Conservation (phyloP, 2,329 filamentous ascomycete species). For the Hirsutella minnesotensis region DNA sequence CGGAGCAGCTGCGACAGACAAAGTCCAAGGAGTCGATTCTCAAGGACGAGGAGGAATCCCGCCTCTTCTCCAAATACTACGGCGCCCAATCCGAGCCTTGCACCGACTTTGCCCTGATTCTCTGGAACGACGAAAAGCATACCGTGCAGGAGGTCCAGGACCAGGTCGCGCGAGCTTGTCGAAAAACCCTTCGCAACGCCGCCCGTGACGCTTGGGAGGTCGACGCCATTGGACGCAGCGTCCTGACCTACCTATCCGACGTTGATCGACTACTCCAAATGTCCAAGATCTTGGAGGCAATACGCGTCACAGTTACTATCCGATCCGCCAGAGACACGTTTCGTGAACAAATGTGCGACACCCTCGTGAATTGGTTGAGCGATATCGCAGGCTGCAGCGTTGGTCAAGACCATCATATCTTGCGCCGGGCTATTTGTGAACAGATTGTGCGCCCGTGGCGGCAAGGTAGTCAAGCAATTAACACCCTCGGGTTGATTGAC, state of each 20-base stretch:
- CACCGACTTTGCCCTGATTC: slow-evolving; percentile 65
- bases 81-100: slow-evolving; percentile 40
- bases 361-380: slow-evolving; percentile 88
- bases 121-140: slow-evolving; percentile 99
- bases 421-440: slow-evolving; percentile 77
- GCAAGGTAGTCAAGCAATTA: slow-evolving; percentile 70
- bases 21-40: slow-evolving; percentile 75
- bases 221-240: slow-evolving; percentile 75
- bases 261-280: slow-evolving; percentile 63
- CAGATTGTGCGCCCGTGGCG: slow-evolving; percentile 84
- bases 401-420: slow-evolving; percentile 64
- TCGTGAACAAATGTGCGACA: slow-evolving; percentile 96
- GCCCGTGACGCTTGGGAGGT: slow-evolving; percentile 72
- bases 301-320: slow-evolving; percentile 92
- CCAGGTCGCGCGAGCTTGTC: slow-evolving; percentile 83
- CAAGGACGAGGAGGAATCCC: slow-evolving; percentile 69
- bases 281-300: slow-evolving; percentile 81
- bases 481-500: slow-evolving; percentile 40
- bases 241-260: slow-evolving; percentile 65
- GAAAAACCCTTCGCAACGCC: slow-evolving; percentile 57
- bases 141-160: slow-evolving; percentile 83
- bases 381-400: slow-evolving; percentile 88
- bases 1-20: slow-evolving; percentile 78
- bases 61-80: slow-evolving; percentile 58
- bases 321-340: slow-evolving; percentile 90